Percentiles rank a stretch among this genome's conserved stretches.
Evolutionary conservation across 768 basidiomycete species (phyloP).

Genomic region (Amanita exitialis): DNA sequence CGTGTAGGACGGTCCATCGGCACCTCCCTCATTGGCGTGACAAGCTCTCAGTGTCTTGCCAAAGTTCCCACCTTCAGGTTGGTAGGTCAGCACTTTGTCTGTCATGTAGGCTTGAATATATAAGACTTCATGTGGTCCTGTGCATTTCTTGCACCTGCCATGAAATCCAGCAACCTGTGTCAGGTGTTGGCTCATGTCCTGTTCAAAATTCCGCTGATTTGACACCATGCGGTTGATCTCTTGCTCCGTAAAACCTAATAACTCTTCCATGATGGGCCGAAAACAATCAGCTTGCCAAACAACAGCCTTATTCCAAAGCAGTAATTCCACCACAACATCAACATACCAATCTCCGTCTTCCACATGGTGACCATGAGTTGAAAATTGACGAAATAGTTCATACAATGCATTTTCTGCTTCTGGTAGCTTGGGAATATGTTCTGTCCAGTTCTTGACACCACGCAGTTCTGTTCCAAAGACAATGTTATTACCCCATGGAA

Average conservation of each 20-base stretch:
- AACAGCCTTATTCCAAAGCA: neutral
- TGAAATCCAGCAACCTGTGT: neutral
- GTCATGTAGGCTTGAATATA: neutral
- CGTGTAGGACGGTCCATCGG: neutral
- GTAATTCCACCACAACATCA: neutral
- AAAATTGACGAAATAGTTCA: neutral
- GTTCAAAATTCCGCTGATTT: neutral
- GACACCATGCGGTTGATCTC: neutral
- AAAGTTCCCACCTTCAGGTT: neutral
- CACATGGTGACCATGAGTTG: neutral
- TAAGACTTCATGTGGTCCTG: neutral
- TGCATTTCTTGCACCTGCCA: neutral
- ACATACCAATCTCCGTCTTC: neutral
- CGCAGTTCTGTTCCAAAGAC: too few relatives aligned
- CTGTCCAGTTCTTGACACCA: too few relatives aligned
- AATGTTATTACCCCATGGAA: too few relatives aligned
- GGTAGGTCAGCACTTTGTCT: neutral
- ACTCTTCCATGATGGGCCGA: neutral
- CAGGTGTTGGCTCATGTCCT: neutral
- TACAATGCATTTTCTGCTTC: neutral
- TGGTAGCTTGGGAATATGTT: neutral
- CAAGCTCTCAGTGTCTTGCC: neutral
- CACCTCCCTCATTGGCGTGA: neutral
- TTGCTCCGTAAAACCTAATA: neutral
- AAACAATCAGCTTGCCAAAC: neutral